These are phyloP conservation scores for Tuber calosporum DNA, from an alignment of 495 filamentous ascomycete species.

Conservation along the genomic window DNA sequence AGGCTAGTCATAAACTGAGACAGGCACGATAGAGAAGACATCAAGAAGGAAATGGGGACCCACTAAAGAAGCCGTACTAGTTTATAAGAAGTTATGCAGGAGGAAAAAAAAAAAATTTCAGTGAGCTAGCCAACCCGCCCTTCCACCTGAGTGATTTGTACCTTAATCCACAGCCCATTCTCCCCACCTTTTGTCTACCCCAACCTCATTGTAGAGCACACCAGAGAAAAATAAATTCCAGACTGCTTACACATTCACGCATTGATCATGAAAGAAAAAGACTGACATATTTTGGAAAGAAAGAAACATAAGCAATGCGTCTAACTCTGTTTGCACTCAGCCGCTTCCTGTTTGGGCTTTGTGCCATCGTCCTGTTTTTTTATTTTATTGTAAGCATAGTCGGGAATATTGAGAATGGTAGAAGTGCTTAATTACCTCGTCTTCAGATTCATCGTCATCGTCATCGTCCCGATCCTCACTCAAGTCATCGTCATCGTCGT, in stretches of 20 bases:
- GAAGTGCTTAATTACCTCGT: constrained; percentile 62
- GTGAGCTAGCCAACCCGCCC: constrained; percentile 32
- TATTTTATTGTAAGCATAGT: constrained; percentile 41
- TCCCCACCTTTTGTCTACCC: constrained; percentile 28
- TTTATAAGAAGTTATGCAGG: constrained; percentile 34
- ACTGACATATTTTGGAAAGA: constrained; percentile 14
- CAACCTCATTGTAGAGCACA: constrained; percentile 15
- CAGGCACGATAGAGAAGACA: constrained; percentile 18
- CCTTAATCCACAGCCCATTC: constrained; percentile 18
- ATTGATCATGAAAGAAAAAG: constrained; percentile 1
- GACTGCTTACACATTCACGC: not conserved
- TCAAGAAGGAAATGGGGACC: constrained; percentile 30
- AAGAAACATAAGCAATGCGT: constrained; percentile 38
- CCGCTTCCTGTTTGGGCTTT: constrained; percentile 97
- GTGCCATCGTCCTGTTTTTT: constrained; percentile 70
- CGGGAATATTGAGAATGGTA: constrained; percentile 7
- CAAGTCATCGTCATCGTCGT: constrained; percentile 84
- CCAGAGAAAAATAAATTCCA: not conserved
- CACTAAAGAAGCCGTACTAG: constrained; percentile 33
- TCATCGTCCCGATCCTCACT: constrained; percentile 80
- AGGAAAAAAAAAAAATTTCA: constrained; percentile 39
- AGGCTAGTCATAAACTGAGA: constrained; percentile 9
- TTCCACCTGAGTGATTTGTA: constrained; percentile 20
- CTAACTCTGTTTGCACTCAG: constrained; percentile 99
- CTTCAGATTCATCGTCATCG: constrained; percentile 79